Conservation (phyloP, 345 rosid species). For the Sonneratia alba region DNA sequence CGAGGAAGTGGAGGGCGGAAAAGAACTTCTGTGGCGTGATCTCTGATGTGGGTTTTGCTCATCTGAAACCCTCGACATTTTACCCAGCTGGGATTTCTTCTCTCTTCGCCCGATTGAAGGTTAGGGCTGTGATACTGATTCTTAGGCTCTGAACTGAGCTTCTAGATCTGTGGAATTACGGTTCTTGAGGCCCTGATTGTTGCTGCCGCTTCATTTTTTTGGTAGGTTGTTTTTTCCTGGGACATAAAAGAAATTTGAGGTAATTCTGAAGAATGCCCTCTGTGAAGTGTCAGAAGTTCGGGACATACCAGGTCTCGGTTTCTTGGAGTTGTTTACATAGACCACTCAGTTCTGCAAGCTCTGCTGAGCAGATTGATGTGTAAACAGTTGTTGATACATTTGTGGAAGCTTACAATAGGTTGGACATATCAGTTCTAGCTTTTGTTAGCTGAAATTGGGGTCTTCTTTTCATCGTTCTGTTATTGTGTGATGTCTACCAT, state of each 20-base stretch:
- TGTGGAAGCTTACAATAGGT: neutral
- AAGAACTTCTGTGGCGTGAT: neutral
- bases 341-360: neutral
- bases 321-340: neutral
- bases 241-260: neutral
- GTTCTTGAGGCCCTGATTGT: neutral
- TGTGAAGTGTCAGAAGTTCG: neutral
- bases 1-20: neutral
- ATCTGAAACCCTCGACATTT: neutral
- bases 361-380: neutral
- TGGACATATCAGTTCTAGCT: neutral
- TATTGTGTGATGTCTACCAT: conserved; percentile 18
- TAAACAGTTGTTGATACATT: neutral
- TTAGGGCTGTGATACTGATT: neutral
- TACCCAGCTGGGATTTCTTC: neutral
- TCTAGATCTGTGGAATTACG: neutral
- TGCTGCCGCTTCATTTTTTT: neutral
- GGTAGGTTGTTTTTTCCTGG: neutral
- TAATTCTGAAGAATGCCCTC: neutral
- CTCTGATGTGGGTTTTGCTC: neutral
- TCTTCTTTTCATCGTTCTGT: neutral
- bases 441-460: neutral
- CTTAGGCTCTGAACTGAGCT: neutral
- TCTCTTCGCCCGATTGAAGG: neutral
- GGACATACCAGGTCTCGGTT: neutral